These are phyloP conservation scores for Fusarium sulawesiense DNA, from an alignment of 2,329 filamentous ascomycete species.

Conservation along the genomic window DNA sequence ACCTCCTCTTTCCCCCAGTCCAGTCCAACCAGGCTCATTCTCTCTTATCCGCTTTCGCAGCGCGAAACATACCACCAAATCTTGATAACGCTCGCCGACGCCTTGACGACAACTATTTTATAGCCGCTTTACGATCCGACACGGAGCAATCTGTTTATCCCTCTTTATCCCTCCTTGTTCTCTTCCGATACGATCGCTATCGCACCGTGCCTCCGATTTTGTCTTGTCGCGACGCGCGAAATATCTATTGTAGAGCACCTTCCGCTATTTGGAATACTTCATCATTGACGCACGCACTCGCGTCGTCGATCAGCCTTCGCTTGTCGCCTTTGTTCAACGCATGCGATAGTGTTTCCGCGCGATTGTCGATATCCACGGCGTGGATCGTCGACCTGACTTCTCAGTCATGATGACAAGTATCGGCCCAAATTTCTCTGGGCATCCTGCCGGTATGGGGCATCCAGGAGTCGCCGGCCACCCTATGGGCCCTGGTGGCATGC, in stretches of 20 bases:
- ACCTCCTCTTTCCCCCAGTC: constrained; percentile 32
- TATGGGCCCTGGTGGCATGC: constrained; percentile 68
- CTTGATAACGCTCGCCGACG: constrained; percentile 43
- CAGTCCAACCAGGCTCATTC: constrained; percentile 23
- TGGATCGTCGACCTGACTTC: constrained; percentile 63
- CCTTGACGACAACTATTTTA: constrained; percentile 39
- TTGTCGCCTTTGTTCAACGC: constrained; percentile 40
- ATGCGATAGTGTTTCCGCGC: constrained; percentile 58
- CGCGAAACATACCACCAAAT: constrained; percentile 46
- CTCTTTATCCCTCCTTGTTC: constrained; percentile 20
- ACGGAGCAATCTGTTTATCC: constrained; percentile 16
- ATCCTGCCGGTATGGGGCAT: constrained; percentile 77
- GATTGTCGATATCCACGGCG: constrained; percentile 68
- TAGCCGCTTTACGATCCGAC: constrained; percentile 31
- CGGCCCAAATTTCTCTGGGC: constrained; percentile 71
- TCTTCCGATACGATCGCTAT: constrained; percentile 37
- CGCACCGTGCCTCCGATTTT: constrained; percentile 38
- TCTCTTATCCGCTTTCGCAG: constrained; percentile 43
- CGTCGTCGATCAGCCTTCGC: constrained; percentile 17
- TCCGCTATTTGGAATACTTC: constrained; percentile 27
- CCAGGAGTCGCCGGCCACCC: constrained; percentile 75
- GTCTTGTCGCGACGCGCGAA: constrained; percentile 48
- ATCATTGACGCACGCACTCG: constrained; percentile 35
- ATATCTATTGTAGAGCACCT: constrained; percentile 36
- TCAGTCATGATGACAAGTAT: constrained; percentile 77